Percentiles rank a stretch among this genome's conserved stretches.
Evolutionary conservation across 805 yeast genomes (phyloP).

Genomic region (Candida pseudofarinosa): DNA sequence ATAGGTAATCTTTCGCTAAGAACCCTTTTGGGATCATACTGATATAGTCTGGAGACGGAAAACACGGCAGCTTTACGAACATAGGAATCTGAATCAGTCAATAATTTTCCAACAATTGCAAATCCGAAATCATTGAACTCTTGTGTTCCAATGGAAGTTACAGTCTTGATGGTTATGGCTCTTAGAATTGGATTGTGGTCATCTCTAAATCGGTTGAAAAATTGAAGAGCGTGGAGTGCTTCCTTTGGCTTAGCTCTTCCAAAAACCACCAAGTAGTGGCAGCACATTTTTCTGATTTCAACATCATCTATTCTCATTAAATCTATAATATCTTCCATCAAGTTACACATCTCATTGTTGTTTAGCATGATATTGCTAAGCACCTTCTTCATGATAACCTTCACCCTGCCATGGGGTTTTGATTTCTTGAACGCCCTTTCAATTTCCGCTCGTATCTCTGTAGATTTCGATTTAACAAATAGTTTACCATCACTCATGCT

Average conservation of each 20-base stretch:
- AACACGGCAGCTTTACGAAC: conserved; percentile 69
- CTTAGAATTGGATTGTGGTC: conserved; percentile 47
- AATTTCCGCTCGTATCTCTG: conserved; percentile 38
- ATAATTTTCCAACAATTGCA: conserved; percentile 28
- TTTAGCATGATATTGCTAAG: conserved; percentile 83
- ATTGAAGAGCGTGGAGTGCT: conserved; percentile 52
- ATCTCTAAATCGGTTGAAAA: conserved; percentile 49
- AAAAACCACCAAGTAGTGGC: conserved; percentile 59
- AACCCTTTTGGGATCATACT: conserved; percentile 46
- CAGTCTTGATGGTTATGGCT: conserved; percentile 59
- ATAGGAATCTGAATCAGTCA: conserved; percentile 49
- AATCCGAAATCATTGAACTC: conserved; percentile 49
- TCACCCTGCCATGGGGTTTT: conserved; percentile 34
- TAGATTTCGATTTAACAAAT: conserved; percentile 35
- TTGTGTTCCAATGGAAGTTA: conserved; percentile 54
- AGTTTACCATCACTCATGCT: conserved; percentile 36
- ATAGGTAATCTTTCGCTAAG: conserved; percentile 42
- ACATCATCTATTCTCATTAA: conserved; percentile 56
- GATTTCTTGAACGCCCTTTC: conserved; percentile 41
- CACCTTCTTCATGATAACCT: conserved; percentile 55
- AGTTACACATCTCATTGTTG: conserved; percentile 64
- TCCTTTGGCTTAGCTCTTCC: conserved; percentile 55
- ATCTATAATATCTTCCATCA: conserved; percentile 60
- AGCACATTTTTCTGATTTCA: conserved; percentile 69
- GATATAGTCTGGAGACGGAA: conserved; percentile 65